Base-by-base conservation (phyloP, 345 rosid species). In the Bruguiera gymnorhiza region DNA sequence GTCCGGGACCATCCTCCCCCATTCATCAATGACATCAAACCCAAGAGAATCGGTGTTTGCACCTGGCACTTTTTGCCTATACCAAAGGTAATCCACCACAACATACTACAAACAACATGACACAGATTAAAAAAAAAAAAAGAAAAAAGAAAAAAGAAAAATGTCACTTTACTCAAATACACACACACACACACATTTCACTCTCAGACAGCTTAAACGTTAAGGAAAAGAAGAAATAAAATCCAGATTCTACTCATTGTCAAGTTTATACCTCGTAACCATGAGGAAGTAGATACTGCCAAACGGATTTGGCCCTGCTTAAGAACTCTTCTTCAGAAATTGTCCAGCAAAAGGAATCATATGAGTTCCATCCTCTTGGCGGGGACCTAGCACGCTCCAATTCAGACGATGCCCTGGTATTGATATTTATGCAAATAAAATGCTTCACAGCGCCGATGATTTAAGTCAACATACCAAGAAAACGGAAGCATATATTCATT, bases 61-160 rank as follows among this genome's bases (percentile, higher is more conserved):
- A 30, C 99, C 97, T 0, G 83, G 78, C 36, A 86, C 97, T 74
- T 86, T 88, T 75, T 79, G 81, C 68, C 97, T 83, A 54, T 95
- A 95, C 99, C 97, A 95, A 57, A 95, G 97, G 84, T 88, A 95
- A 80, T 95, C 96, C 72, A 92, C 93, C 79, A 95, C 97, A 31
- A 84, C 97, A 82, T 92, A 88, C 99, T 94, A 83, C 46, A 63
- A 9, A 50, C 50, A 76, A 62, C 26, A 43, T 21, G 60, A 21
- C 18, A 36, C 60, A 57, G 26, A 63, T 5, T 23, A 27, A 74
- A 46, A 13, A 18, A 32, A 75, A 27, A 29, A 34, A 74, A 32
- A 75, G 23, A 29, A 34, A 74, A 36, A 13, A 18, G 29, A 75
- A 27, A 10, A n/a, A 27, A 55, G 6, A 29, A 57, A 23, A 21